phyloP scores from a whole-genome alignment of 2,329 filamentous ascomycete species.

The Colletotrichum magnum region DNA sequence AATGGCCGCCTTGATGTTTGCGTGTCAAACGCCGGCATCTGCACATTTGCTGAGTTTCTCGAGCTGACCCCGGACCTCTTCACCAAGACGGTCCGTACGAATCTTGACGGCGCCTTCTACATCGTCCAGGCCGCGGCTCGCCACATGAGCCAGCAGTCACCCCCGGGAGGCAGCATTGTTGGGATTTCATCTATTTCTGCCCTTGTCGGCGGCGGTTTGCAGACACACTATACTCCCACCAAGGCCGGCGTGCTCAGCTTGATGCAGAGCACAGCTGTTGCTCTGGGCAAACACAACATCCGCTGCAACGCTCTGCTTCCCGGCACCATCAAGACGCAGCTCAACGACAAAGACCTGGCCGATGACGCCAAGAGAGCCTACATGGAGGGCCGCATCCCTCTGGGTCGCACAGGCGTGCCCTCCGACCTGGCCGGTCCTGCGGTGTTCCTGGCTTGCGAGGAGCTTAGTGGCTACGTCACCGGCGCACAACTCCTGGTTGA shows the following conservation, averaged over 20 bases:
- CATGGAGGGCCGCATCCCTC: slow-evolving; percentile 85
- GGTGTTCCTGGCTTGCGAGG: slow-evolving; percentile 85
- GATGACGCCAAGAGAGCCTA: slow-evolving; percentile 80
- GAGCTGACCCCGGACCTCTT: slow-evolving; percentile 80
- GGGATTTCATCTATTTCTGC: slow-evolving; percentile 81
- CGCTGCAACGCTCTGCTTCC: slow-evolving; percentile 88
- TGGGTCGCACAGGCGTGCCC: slow-evolving; percentile 80
- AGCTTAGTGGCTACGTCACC: slow-evolving; percentile 85
- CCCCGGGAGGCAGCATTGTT: slow-evolving; percentile 84
- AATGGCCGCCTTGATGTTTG: slow-evolving; percentile 78
- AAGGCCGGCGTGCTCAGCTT: slow-evolving; percentile 86
- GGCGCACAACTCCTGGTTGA: slow-evolving; percentile 89
- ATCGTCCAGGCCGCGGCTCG: slow-evolving; percentile 86
- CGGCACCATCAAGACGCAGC: slow-evolving; percentile 85
- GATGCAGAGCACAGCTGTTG: slow-evolving; percentile 87
- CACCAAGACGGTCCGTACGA: slow-evolving; percentile 79
- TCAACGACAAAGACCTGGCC: slow-evolving; percentile 87
- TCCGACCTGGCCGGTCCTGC: slow-evolving; percentile 86
- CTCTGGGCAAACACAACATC: slow-evolving; percentile 81
- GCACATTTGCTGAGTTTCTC: slow-evolving; percentile 89
- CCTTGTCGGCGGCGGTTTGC: slow-evolving; percentile 82
- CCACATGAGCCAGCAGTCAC: slow-evolving; percentile 80
- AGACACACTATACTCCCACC: slow-evolving; percentile 90
- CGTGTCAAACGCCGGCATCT: slow-evolving; percentile 90
- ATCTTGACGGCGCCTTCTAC: slow-evolving; percentile 91